Base-by-base conservation (phyloP, 2,329 filamentous ascomycete species). In the Fusarium heterosporum region DNA sequence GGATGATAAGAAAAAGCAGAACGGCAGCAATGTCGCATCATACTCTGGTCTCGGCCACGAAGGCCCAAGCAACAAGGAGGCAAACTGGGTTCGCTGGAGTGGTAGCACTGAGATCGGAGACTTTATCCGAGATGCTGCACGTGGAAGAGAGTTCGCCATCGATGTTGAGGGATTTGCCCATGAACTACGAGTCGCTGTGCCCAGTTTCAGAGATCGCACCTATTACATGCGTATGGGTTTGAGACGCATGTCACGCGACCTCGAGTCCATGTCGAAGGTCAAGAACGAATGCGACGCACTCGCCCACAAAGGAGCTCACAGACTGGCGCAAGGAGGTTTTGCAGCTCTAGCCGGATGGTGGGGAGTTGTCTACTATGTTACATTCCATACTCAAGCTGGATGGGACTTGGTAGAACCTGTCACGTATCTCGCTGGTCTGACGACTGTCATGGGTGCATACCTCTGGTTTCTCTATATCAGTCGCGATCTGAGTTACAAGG, bases 391-490 rank as follows among this genome's bases (percentile, higher is more conserved):
- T 0, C 88, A 93, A 40, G 83, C 91, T 62, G 93, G 93, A 7
- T 97, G 93, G 93, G 93, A 97, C 72, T 86, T 93, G 8, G 93
- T 97, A 83, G 93, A 97, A 78, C 93, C 93, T 0, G 88, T 97
- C 3, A 97, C 93, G 32, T 97, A 97, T 74, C 87, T 97, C 16
- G 93, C 92, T 3, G 92, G 93, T n/a, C 83, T 97, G 66, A 88
- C 89, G 1, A 93, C 91, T 13, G 87, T 97, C 73, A 96, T 97
- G 81, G 90, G 90, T 9, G 94, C 93, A 69, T 97, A 97, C 74
- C 83, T 97, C 53, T 97, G 93, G 93, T 97, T 97, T 76, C 81
- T 97, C 13, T 97, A 94, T 79, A 92, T 97, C 81, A 96, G 94
- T 79, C 88, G 92, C 19, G 93, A 97, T 78, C 89, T 97, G 12